Base-by-base conservation (phyloP, 305 asterid genomes). In the Vinca major region DNA sequence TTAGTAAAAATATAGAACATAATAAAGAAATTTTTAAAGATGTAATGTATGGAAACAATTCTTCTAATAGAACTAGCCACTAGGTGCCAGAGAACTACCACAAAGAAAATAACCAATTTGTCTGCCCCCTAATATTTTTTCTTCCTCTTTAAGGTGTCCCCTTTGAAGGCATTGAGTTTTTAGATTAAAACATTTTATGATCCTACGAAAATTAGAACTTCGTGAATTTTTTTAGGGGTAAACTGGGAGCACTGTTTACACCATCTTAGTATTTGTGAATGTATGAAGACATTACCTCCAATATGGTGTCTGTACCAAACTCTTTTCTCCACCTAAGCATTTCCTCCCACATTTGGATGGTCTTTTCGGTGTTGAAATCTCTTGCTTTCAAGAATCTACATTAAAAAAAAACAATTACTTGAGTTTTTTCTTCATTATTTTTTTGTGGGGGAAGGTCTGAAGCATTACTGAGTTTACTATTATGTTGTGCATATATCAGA, bases 261-360 rank as follows among this genome's bases (percentile, higher is more conserved):
- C 55, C 60, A 64, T 21, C 57, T 55, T 0, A 41, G 9, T 57
- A 71, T 74, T 36, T 51, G 69, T 57, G 65, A 71, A 66, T 68
- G 70, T 39, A 69, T 58, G 33, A 52, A 44, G 37, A 48, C 56
- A 76, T 64, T 87, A 90, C 98, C 92, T 93, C 95, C 82, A 91
- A 72, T 41, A 89, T 84, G 78, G 89, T 85, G 85, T 93, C 98
- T 44, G 95, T 73, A 57, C 95, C 96, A 78, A 61, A 89, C 82
- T 86, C 95, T 73, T 74, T 85, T 80, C 98, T 88, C 98, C 98
- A 93, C 65, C 76, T 82, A 73, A 93, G 95, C 97, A 90, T 89
- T 77, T 90, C 96, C 79, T 93, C 95, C 98, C 98, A 93, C 95
- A 87, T 90, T 73, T 74, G 87, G 65, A 86, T 79, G 70, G 96